A percentile compares a stretch with the other conserved stretches of the same genome.
Evolutionary conservation across 257 asterid genomes (phyloP).

Genomic region (Solanum tacnaense): DNA sequence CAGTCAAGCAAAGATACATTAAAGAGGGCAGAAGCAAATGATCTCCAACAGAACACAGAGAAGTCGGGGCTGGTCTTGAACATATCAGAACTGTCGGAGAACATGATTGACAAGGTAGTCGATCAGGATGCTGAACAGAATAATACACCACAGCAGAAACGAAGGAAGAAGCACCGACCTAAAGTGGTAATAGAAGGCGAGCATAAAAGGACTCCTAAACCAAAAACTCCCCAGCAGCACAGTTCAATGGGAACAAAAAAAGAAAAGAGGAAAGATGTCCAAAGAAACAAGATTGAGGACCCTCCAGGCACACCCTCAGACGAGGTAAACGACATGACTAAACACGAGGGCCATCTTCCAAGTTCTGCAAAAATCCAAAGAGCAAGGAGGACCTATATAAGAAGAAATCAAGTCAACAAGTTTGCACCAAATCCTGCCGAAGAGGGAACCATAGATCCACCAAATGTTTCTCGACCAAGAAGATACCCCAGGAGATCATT

Average conservation of each 20-base stretch:
- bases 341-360: slow-evolving; percentile 12
- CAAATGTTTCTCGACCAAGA: slow-evolving; percentile 18
- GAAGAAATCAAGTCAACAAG: not conserved
- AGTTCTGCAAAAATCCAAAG: slow-evolving; percentile 16
- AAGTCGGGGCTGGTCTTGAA: slow-evolving; percentile 21
- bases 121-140: slow-evolving; percentile 31
- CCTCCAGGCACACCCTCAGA: slow-evolving; percentile 14
- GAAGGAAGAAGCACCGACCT: slow-evolving; percentile 84
- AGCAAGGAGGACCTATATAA: slow-evolving; percentile 24
- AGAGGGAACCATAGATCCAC: slow-evolving; percentile 6
- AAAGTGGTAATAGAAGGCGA: slow-evolving; percentile 71
- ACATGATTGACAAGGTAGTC: slow-evolving; percentile 68
- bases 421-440: not conserved
- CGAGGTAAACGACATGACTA: slow-evolving; percentile 18
- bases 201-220: slow-evolving; percentile 30
- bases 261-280: slow-evolving; percentile 45
- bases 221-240: slow-evolving; percentile 27
- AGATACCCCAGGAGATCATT: slow-evolving; percentile 57
- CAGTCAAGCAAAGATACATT: slow-evolving; percentile 2
- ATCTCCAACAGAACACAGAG: slow-evolving; percentile 13
- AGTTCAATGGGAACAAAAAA: slow-evolving; percentile 18
- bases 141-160: slow-evolving; percentile 63
- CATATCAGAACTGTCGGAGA: slow-evolving; percentile 37
- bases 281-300: slow-evolving; percentile 21
- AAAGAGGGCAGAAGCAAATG: slow-evolving; percentile 13